Conservation (phyloP, 805 yeast species). For the Yamadazyma sp. region DNA sequence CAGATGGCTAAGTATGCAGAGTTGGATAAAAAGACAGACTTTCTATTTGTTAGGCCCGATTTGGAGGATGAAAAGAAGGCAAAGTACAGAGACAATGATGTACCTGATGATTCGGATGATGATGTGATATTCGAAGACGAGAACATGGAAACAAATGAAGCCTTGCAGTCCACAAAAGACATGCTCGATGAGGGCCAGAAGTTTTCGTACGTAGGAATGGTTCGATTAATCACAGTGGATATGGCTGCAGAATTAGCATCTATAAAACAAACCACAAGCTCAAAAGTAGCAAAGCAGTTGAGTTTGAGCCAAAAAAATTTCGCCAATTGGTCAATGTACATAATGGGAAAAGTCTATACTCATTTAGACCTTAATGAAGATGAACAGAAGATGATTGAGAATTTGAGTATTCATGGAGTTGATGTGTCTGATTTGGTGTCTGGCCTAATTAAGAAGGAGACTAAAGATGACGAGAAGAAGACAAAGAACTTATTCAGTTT, state of each 20-base stretch:
- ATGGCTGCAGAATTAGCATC: conserved; percentile 80
- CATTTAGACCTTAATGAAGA: conserved; percentile 78
- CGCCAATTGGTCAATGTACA: conserved; percentile 79
- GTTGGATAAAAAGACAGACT: conserved; percentile 53
- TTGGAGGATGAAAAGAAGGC: conserved; percentile 14
- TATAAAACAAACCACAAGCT: conserved; percentile 50
- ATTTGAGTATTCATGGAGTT: conserved; percentile 79
- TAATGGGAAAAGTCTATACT: conserved; percentile 68
- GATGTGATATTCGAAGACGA: conserved; percentile 36
- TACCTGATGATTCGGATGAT: conserved; percentile 20
- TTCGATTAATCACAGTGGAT: conserved; percentile 70
- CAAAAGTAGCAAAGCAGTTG: conserved; percentile 56
- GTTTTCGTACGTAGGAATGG: conserved; percentile 87
- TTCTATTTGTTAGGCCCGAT: conserved; percentile 37
- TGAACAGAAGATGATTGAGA: conserved; percentile 86
- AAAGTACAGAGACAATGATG: conserved; percentile 26
- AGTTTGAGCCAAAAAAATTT: conserved; percentile 72
- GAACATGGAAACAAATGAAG: conserved; percentile 52
- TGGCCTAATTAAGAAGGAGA: conserved; percentile 38
- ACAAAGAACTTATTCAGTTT: conserved; percentile 46
- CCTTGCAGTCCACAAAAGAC: conserved; percentile 74
- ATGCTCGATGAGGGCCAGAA: conserved; percentile 82
- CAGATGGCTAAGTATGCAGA: conserved; percentile 71
- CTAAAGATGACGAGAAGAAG: conserved; percentile 1
- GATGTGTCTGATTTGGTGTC: conserved; percentile 68